These are phyloP conservation scores for Didymella exigua DNA, from an alignment of 2,329 filamentous ascomycete genomes.

Conservation along the genomic window DNA sequence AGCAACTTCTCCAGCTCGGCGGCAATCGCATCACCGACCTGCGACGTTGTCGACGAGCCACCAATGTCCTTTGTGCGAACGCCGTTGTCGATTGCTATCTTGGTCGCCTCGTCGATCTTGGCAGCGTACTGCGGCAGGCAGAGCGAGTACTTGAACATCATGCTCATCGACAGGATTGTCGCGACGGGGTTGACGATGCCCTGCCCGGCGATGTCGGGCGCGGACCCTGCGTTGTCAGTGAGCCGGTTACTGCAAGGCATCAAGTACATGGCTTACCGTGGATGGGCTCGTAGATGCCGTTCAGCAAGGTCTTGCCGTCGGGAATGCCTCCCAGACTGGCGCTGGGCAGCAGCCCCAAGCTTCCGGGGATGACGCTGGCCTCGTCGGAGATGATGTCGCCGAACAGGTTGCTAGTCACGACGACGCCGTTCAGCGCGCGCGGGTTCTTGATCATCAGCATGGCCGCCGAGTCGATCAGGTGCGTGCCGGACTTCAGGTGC, in stretches of 20 bases:
- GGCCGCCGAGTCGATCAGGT: constrained; percentile 94
- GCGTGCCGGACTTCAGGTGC: constrained; percentile 80
- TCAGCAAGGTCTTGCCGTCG: constrained; percentile 81
- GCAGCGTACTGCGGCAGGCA: constrained; percentile 76
- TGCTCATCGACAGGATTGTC: constrained; percentile 87
- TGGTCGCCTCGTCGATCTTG: constrained; percentile 81
- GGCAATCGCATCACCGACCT: constrained; percentile 84
- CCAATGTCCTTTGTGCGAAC: constrained; percentile 84
- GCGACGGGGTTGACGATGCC: constrained; percentile 92
- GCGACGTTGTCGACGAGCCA: constrained; percentile 71
- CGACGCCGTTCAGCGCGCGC: constrained; percentile 81
- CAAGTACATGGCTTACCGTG: constrained; percentile 68
- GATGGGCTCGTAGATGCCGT: constrained; percentile 97
- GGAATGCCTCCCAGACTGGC: constrained; percentile 86
- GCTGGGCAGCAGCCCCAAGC: constrained; percentile 84
- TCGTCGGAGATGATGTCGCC: constrained; percentile 97
- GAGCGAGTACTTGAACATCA: constrained; percentile 96
- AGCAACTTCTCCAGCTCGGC: constrained; percentile 74
- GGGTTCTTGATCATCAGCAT: constrained; percentile 99
- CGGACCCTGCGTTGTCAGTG: constrained; percentile 65
- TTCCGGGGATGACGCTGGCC: constrained; percentile 91
- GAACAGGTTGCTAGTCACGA: constrained; percentile 92
- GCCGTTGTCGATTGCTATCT: constrained; percentile 77
- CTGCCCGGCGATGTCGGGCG: constrained; percentile 90
- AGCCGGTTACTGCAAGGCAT: background rate